Evolutionary conservation across 768 basidiomycete species (phyloP).

Genomic region (Trichaptum fuscoviolaceum): DNA sequence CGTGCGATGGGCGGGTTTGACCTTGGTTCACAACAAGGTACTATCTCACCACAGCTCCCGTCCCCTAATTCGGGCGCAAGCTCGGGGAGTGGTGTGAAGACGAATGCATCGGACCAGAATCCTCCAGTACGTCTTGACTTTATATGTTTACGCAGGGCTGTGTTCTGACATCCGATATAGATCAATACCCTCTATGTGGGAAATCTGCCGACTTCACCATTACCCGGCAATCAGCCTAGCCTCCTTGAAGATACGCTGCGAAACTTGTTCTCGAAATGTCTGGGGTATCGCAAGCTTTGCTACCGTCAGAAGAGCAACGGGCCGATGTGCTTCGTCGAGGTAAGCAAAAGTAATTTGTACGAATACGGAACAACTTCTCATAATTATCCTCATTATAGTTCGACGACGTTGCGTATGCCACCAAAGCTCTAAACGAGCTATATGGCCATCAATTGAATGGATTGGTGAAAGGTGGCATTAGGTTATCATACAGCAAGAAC

Average conservation of each 20-base stretch:
- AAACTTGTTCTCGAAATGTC: slow-evolving; percentile 70
- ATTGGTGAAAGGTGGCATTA: slow-evolving; percentile 93
- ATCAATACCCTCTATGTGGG: slow-evolving; percentile 99
- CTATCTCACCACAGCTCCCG: slow-evolving; percentile 69
- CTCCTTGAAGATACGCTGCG: slow-evolving; percentile 85
- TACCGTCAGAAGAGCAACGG: slow-evolving; percentile 97
- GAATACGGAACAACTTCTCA: not conserved
- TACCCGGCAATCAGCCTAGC: slow-evolving; percentile 70
- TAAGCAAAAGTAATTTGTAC: slow-evolving; percentile 26
- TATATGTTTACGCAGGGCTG: not conserved
- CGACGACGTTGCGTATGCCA: slow-evolving; percentile 81
- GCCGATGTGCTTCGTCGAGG: slow-evolving; percentile 99
- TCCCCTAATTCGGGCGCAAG: slow-evolving; percentile 69
- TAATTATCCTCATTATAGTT: slow-evolving; percentile 47
- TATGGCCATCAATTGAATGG: slow-evolving; percentile 91
- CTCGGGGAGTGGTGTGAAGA: slow-evolving; percentile 26
- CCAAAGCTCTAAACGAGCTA: slow-evolving; percentile 81
- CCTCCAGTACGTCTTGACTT: slow-evolving; percentile 61
- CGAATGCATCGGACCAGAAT: slow-evolving; percentile 70
- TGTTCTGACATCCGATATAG: slow-evolving; percentile 27
- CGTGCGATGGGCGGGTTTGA: slow-evolving; percentile 35
- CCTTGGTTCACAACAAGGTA: slow-evolving; percentile 48
- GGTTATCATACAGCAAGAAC: slow-evolving; percentile 97
- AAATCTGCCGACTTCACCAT: slow-evolving; percentile 80
- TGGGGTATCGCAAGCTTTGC: slow-evolving; percentile 87